Percentiles rank a stretch among this genome's conserved stretches.
phyloP scores from a whole-genome alignment of 345 rosid species.

The Theobroma cacao region DNA sequence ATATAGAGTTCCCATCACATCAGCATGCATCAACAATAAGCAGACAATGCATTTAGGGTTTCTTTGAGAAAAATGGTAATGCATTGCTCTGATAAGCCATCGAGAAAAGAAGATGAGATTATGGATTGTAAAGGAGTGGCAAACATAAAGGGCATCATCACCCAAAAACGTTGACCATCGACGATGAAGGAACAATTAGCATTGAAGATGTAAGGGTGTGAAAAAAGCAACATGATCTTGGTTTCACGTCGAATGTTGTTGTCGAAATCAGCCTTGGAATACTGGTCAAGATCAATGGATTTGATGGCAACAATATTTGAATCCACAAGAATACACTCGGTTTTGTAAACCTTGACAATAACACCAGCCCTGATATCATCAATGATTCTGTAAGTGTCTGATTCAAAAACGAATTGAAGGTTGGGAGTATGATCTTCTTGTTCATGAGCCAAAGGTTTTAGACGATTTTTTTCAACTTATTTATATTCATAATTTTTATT shows the following conservation, averaged over 20 bases:
- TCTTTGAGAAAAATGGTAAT: slow-evolving; percentile 66
- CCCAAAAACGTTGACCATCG: slow-evolving; percentile 72
- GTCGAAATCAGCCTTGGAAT: slow-evolving; percentile 66
- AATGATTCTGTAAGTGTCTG: slow-evolving; percentile 53
- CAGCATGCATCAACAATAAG: slow-evolving; percentile 49
- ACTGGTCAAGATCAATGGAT: slow-evolving; percentile 70
- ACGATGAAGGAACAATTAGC: slow-evolving; percentile 82
- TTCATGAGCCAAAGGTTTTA: neutral
- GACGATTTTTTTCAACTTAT: too few relatives aligned
- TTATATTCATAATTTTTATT: too few relatives aligned
- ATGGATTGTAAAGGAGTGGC: slow-evolving; percentile 77
- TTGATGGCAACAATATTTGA: slow-evolving; percentile 70
- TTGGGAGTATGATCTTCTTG: slow-evolving; percentile 17
- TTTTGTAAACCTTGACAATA: slow-evolving; percentile 70
- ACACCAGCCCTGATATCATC: slow-evolving; percentile 71
- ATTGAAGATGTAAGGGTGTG: slow-evolving; percentile 73
- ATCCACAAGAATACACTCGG: slow-evolving; percentile 57
- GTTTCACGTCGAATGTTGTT: slow-evolving; percentile 59
- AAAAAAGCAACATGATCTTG: slow-evolving; percentile 71
- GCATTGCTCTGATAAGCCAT: slow-evolving; percentile 68
- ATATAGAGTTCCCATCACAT: slow-evolving; percentile 71
- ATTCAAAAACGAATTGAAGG: slow-evolving; percentile 56
- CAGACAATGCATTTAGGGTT: slow-evolving; percentile 60
- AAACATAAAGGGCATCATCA: slow-evolving; percentile 92
- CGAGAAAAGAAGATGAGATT: slow-evolving; percentile 58